phyloP scores from a whole-genome alignment of 306 rosid species.

The Canavalia gladiata region DNA sequence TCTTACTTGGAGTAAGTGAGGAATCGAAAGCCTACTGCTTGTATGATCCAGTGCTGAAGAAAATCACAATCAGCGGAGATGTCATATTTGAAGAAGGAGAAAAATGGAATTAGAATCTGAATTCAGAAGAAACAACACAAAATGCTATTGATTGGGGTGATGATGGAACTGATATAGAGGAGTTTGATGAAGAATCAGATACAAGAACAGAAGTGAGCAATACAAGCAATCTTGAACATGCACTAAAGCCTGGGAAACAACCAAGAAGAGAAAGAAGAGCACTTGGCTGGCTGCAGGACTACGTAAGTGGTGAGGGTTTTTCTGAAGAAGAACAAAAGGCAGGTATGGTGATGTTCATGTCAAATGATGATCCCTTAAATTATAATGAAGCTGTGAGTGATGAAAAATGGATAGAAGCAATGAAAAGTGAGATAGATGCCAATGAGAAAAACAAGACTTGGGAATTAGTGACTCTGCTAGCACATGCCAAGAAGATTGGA shows the following conservation, averaged over 20 bases:
- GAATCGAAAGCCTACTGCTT: neutral
- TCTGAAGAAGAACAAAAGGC: conserved; percentile 30
- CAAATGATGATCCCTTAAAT: conserved; percentile 17
- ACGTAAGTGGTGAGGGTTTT: neutral
- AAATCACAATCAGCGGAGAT: neutral
- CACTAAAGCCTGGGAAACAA: neutral
- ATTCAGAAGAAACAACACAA: neutral
- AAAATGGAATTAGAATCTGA: conserved; percentile 1
- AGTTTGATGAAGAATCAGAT: neutral
- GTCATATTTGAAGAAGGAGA: conserved; percentile 14
- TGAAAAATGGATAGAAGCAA: neutral
- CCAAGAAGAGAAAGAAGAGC: neutral
- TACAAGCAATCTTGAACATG: neutral
- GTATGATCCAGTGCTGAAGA: neutral
- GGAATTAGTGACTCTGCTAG: neutral
- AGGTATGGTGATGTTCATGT: neutral
- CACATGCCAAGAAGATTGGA: neutral
- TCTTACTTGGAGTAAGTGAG: conserved; percentile 19
- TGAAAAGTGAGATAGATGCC: neutral
- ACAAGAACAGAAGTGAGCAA: neutral
- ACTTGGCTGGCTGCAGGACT: neutral
- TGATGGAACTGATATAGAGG: neutral
- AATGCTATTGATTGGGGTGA: neutral
- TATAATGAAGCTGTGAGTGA: neutral
- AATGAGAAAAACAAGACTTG: neutral